Evolutionary conservation across 306 rosid species (phyloP).

Genomic region (Casuarina equisetifolia): DNA sequence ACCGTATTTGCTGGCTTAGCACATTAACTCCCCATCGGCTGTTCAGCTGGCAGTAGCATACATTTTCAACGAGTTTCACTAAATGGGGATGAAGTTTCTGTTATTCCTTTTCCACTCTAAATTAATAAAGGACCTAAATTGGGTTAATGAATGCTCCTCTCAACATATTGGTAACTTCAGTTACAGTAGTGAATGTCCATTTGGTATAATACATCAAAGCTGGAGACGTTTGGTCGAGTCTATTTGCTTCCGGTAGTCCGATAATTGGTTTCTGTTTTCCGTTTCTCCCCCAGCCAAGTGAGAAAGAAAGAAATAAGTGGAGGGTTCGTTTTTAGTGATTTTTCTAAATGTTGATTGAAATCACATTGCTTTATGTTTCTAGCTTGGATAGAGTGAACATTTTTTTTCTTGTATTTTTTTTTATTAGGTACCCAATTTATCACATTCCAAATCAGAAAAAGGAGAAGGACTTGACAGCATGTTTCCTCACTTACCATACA

Average conservation of each 20-base stretch:
- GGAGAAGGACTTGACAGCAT: constrained; percentile 61
- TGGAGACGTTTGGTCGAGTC: neutral
- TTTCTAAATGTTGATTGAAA: neutral
- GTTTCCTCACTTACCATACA: constrained; percentile 84
- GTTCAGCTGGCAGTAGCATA: neutral
- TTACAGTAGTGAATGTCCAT: neutral
- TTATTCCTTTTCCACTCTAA: neutral
- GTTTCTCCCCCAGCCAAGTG: neutral
- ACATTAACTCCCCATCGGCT: neutral
- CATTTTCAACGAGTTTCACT: neutral
- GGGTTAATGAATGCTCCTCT: neutral
- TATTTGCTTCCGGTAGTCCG: neutral
- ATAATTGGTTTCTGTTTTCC: too few species aligned
- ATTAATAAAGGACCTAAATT: neutral
- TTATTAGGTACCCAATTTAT: constrained; percentile 77
- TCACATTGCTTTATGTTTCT: neutral
- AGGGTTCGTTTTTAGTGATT: neutral
- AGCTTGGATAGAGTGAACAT: neutral
- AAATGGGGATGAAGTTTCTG: neutral
- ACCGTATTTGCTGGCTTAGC: neutral
- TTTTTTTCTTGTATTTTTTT: neutral
- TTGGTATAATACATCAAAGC: neutral
- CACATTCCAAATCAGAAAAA: constrained; percentile 55
- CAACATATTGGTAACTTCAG: neutral
- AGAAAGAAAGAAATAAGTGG: too few species aligned